phyloP scores from a whole-genome alignment of 106 monocot genomes.

The Dendrobium chrysotoxum region DNA sequence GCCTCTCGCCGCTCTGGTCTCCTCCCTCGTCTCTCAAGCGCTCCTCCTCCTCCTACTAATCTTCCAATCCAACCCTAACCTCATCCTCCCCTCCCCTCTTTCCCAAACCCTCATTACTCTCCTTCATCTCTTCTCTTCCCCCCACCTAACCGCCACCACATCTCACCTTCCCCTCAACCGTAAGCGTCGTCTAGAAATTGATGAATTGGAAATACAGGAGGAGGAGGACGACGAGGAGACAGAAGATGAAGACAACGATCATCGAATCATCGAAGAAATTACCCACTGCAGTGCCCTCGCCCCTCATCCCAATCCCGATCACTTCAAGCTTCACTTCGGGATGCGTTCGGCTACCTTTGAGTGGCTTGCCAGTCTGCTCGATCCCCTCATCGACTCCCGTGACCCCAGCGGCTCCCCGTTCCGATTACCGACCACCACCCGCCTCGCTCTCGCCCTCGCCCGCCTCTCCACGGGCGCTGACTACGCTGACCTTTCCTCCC shows the following conservation, averaged over 20 bases:
- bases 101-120: conserved; percentile 5
- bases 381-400: conserved; percentile 61
- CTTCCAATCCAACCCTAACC: background rate
- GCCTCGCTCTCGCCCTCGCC: conserved; percentile 49
- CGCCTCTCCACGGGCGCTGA: conserved; percentile 43
- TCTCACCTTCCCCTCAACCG: conserved; percentile 6
- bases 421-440: conserved; percentile 21
- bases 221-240: background rate
- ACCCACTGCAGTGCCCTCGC: background rate
- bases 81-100: conserved; percentile 7
- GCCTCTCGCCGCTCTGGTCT: conserved; percentile 13
- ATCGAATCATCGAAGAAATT: background rate
- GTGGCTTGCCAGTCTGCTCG: conserved; percentile 71
- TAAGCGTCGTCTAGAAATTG: background rate
- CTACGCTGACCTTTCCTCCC: conserved; percentile 41
- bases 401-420: conserved; percentile 12
- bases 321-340: conserved; percentile 29
- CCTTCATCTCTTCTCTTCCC: conserved; percentile 19
- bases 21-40: conserved; percentile 44
- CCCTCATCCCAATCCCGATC: conserved; percentile 24
- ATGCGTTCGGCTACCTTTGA: conserved; percentile 67
- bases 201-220: background rate
- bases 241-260: background rate
- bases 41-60: conserved; percentile 25
- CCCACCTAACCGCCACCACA: conserved; percentile 10